phyloP scores from a whole-genome alignment of 2,329 filamentous ascomycete species.

The Aspergillus sojae region DNA sequence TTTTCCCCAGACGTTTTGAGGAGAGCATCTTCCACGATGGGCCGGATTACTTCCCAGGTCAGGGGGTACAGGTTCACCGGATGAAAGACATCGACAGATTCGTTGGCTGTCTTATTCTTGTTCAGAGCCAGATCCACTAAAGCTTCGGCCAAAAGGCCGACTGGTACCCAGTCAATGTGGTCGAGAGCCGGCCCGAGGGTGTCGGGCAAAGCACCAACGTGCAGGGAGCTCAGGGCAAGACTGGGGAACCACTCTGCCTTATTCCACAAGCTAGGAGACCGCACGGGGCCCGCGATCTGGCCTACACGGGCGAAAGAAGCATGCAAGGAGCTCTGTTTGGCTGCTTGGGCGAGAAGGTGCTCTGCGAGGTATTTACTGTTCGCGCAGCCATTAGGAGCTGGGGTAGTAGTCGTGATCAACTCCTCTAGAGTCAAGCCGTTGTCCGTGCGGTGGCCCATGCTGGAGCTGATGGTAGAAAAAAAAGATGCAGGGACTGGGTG shows the following conservation, averaged over 20 bases:
- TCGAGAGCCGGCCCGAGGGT: slow-evolving; percentile 36
- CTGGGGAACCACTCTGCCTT: slow-evolving; percentile 47
- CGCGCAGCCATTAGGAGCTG: slow-evolving; percentile 29
- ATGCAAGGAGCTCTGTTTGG: slow-evolving; percentile 10
- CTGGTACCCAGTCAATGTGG: slow-evolving; percentile 49
- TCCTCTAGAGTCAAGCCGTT: slow-evolving; percentile 19
- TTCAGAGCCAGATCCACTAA: slow-evolving; percentile 19
- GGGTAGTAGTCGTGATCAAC: slow-evolving; percentile 11
- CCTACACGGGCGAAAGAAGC: slow-evolving; percentile 29
- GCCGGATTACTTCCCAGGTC: slow-evolving; percentile 14
- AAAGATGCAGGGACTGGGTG: no score
- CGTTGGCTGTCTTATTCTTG: not conserved
- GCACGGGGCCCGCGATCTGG: slow-evolving; percentile 32
- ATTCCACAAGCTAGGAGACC: slow-evolving; percentile 40
- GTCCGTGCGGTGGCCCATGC: slow-evolving; percentile 11
- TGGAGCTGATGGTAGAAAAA: no score
- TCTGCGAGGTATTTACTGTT: slow-evolving; percentile 36
- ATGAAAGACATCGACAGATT: slow-evolving; percentile 16
- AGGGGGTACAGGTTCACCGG: slow-evolving; percentile 21
- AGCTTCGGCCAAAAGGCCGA: slow-evolving; percentile 44
- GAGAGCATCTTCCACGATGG: slow-evolving; percentile 4
- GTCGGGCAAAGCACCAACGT: slow-evolving; percentile 42
- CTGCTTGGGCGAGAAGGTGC: slow-evolving; percentile 27
- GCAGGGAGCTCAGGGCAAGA: slow-evolving; percentile 44
- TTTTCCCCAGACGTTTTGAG: not conserved